A percentile compares a stretch with the other conserved stretches of the same genome.
Evolutionary conservation across 192 early-diverging fungal genomes (phyloP).

Genomic region (Glomus cerebriforme): DNA sequence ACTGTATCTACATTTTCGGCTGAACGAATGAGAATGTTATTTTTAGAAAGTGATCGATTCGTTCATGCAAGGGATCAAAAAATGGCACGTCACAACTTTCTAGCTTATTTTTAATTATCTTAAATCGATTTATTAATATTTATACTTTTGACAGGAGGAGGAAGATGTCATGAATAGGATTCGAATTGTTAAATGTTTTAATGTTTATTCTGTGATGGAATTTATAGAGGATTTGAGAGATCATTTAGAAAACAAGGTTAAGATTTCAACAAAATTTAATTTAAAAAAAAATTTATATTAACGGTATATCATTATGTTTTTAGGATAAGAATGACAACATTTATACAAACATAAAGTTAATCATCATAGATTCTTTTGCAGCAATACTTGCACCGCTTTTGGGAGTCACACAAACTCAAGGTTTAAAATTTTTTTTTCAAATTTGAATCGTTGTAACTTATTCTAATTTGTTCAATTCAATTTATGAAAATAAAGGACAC

Average conservation of each 20-base stretch:
- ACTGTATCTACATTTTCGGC: constrained; percentile 14
- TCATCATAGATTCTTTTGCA: constrained; percentile 9
- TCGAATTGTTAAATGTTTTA: not conserved
- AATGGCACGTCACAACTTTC: not conserved
- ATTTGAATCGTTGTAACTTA: not conserved
- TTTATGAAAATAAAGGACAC: constrained; percentile 13
- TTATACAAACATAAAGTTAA: constrained; percentile 18
- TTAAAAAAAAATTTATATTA: not conserved
- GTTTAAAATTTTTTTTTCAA: not conserved
- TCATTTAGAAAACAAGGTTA: not conserved
- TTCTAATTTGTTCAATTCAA: not conserved
- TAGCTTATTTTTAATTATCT: not conserved
- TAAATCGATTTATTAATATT: not conserved
- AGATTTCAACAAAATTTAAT: not conserved
- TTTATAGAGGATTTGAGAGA: not conserved
- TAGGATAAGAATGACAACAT: not conserved
- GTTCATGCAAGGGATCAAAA: not conserved
- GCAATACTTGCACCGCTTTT: constrained; percentile 8
- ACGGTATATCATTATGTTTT: not conserved
- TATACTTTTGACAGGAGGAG: not conserved
- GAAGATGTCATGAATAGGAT: not conserved
- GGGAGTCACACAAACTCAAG: not conserved
- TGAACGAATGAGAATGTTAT: not conserved
- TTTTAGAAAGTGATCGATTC: constrained; percentile 14
- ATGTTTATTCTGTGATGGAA: not conserved